These are phyloP conservation scores for Epicoccum sorghinum DNA, from an alignment of 2,329 filamentous ascomycete genomes.

Conservation along the genomic window DNA sequence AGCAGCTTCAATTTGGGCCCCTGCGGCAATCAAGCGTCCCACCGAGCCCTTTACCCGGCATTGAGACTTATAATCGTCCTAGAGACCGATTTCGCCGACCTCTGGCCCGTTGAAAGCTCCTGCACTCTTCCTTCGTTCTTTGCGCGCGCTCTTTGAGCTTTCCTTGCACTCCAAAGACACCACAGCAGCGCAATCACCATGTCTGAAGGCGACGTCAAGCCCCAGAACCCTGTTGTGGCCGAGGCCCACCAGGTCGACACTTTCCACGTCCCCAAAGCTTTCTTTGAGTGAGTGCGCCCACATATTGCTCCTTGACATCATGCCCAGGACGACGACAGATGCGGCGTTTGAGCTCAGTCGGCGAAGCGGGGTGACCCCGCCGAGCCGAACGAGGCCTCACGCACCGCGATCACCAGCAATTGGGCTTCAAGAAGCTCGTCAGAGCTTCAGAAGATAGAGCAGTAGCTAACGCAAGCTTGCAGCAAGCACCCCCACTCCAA, in stretches of 20 bases:
- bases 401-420: conserved; percentile 14
- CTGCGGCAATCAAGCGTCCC: conserved; percentile 36
- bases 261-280: conserved; percentile 64
- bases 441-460: not conserved
- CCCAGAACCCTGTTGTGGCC: conserved; percentile 61
- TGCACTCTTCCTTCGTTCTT: conserved; percentile 5
- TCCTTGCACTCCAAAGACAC: not conserved
- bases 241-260: conserved; percentile 81
- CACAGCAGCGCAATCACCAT: conserved; percentile 36
- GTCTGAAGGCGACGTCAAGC: conserved; percentile 54
- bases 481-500: conserved; percentile 65
- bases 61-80: conserved; percentile 34
- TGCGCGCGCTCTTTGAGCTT: conserved; percentile 5
- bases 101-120: conserved; percentile 11
- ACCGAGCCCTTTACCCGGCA: conserved; percentile 47
- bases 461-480: conserved; percentile 23
- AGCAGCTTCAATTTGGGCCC: conserved; percentile 33
- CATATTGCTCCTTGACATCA: conserved; percentile 28
- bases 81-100: conserved; percentile 13
- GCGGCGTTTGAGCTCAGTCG: conserved; percentile 16
- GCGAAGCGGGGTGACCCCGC: conserved; percentile 46
- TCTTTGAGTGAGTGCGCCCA: conserved; percentile 46
- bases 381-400: conserved; percentile 18
- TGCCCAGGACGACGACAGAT: conserved; percentile 18
- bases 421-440: not conserved